These are phyloP conservation scores for Aspergillus pseudoviridinutans DNA, from an alignment of 2,329 filamentous ascomycete species.

Conservation along the genomic window DNA sequence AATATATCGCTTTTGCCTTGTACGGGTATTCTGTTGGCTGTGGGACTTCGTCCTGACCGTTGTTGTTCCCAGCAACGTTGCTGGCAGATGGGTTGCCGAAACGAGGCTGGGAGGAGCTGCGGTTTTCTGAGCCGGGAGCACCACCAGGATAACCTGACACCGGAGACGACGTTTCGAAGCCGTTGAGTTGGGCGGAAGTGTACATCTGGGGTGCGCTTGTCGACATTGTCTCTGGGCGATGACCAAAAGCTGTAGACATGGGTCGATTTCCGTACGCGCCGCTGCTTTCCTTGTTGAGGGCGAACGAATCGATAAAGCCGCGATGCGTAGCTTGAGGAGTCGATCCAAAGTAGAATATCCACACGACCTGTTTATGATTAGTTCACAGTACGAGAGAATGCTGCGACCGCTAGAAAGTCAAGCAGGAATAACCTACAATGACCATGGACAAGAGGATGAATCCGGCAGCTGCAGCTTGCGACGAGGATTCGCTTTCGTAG, in stretches of 20 bases:
- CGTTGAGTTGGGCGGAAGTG: constrained; percentile 88
- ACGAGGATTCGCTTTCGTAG: constrained; percentile 65
- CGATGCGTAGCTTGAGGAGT: constrained; percentile 80
- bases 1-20: constrained; percentile 96
- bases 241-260: constrained; percentile 69
- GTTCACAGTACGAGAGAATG: not conserved
- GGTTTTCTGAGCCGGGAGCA: constrained; percentile 52
- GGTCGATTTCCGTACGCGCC: constrained; percentile 60
- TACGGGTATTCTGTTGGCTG: constrained; percentile 90
- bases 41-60: constrained; percentile 43
- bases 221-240: constrained; percentile 77
- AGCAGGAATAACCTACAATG: constrained; percentile 57
- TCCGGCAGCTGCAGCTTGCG: constrained; percentile 84
- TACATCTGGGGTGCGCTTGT: constrained; percentile 87
- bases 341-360: constrained; percentile 99
- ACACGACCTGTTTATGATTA: constrained; percentile 67
- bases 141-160: constrained; percentile 64
- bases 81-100: constrained; percentile 32
- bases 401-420: not conserved
- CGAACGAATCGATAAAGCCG: constrained; percentile 92
- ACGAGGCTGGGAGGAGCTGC: constrained; percentile 53
- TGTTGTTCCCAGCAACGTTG: constrained; percentile 14
- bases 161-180: constrained; percentile 93
- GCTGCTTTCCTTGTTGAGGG: constrained; percentile 75
- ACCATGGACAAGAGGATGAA: constrained; percentile 94